Conservation (phyloP, 331 rosid species). For the Quercus tomentella region DNA sequence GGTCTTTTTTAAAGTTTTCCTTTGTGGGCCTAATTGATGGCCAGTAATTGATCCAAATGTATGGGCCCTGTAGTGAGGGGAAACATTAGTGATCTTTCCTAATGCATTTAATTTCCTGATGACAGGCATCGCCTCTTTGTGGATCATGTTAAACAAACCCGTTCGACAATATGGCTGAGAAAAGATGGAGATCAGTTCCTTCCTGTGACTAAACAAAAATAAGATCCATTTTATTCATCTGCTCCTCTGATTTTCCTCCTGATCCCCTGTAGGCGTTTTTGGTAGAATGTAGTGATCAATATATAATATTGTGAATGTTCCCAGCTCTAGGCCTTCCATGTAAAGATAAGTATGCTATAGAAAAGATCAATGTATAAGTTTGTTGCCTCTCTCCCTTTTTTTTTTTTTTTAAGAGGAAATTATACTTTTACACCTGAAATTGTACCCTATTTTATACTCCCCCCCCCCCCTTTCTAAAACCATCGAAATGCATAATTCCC, state of each 20-base stretch:
- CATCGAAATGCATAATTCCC: no score
- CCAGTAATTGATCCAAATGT: background rate
- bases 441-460: no score
- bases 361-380: background rate
- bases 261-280: background rate
- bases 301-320: background rate
- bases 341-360: background rate
- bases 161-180: slow-evolving; percentile 79
- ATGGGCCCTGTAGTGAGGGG: background rate
- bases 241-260: background rate
- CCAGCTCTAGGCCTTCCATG: background rate
- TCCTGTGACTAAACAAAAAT: slow-evolving; percentile 43
- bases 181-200: slow-evolving; percentile 61
- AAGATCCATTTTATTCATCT: background rate
- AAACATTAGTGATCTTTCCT: slow-evolving; percentile 13
- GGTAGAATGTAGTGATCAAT: background rate
- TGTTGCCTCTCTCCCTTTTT: background rate
- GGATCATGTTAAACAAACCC: slow-evolving; percentile 78
- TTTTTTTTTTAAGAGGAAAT: background rate
- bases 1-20: background rate
- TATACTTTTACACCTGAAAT: no score
- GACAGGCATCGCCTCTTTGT: slow-evolving; percentile 72
- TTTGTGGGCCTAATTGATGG: background rate
- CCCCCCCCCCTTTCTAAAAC: fast-evolving
- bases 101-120: slow-evolving; percentile 2